phyloP scores from a whole-genome alignment of 768 basidiomycete genomes.

The Leccinum broughii region DNA sequence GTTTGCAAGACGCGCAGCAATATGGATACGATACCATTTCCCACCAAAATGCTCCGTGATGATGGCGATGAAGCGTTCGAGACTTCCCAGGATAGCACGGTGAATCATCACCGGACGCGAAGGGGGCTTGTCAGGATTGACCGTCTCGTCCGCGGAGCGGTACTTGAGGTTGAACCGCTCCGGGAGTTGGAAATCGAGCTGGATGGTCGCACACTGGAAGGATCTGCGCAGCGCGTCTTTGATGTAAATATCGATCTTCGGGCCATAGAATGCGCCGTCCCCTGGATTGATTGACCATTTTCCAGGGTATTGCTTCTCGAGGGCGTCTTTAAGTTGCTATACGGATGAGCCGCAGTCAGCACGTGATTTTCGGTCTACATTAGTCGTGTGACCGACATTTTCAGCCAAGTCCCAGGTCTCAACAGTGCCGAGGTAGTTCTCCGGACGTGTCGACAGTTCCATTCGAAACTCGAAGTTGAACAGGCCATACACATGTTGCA shows the following conservation, averaged over 20 bases:
- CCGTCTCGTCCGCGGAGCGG: slow-evolving; percentile 64
- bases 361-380: neutral
- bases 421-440: slow-evolving; percentile 87
- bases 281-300: slow-evolving; percentile 93
- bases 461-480: slow-evolving; percentile 96
- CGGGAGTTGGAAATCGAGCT: slow-evolving; percentile 98
- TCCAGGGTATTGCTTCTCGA: slow-evolving; percentile 84
- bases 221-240: slow-evolving; percentile 88
- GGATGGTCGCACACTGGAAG: slow-evolving; percentile 98
- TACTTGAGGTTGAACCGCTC: slow-evolving; percentile 95
- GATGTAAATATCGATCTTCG: slow-evolving; percentile 98
- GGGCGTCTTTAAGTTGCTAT: slow-evolving; percentile 80
- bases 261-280: slow-evolving; percentile 99
- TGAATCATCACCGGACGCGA: slow-evolving; percentile 96
- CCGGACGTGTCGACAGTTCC: slow-evolving; percentile 93
- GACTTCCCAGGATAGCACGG: slow-evolving; percentile 89
- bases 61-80: slow-evolving; percentile 96
- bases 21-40: slow-evolving; percentile 71
- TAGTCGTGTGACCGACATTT: slow-evolving; percentile 45
- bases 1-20: slow-evolving; percentile 3
- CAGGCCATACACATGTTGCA: slow-evolving; percentile 88
- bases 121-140: slow-evolving; percentile 52
- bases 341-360: slow-evolving; percentile 5
- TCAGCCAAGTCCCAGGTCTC: slow-evolving; percentile 93
- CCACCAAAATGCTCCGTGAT: slow-evolving; percentile 97